These are phyloP conservation scores for Berberis vulgaris DNA, from an alignment of 164 flowering plant genomes.

Conservation along the genomic window DNA sequence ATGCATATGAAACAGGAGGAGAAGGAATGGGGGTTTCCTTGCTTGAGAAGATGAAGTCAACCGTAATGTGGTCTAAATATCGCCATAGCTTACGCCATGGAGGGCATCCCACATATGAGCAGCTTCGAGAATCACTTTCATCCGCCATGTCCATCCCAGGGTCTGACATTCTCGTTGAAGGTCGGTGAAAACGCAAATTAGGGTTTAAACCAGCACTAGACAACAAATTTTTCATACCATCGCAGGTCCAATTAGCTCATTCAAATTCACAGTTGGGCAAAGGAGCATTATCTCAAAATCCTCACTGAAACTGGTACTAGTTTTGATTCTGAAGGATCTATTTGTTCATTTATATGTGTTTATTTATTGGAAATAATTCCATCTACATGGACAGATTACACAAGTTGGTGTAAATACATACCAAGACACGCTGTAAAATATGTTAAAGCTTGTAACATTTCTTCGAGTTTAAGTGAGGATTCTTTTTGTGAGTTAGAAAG, in stretches of 20 bases:
- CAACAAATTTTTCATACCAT: too few relatives aligned
- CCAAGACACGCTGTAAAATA: background rate
- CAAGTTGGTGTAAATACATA: background rate
- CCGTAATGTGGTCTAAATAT: conserved; percentile 18
- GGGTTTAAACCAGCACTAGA: background rate
- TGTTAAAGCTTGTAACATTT: background rate
- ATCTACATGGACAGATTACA: background rate
- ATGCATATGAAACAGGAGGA: conserved; percentile 10
- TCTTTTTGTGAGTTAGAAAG: background rate
- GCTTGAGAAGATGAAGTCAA: conserved; percentile 19
- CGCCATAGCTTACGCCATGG: background rate
- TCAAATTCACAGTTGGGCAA: too few relatives aligned
- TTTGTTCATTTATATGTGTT: background rate
- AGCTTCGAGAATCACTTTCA: conserved; percentile 18
- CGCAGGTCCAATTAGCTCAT: too few relatives aligned
- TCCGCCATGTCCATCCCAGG: conserved; percentile 16
- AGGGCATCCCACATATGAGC: conserved; percentile 28
- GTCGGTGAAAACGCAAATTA: conserved; percentile 14
- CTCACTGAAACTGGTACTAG: too few relatives aligned
- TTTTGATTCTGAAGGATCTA: background rate
- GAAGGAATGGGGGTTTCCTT: conserved; percentile 19
- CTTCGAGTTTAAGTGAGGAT: background rate
- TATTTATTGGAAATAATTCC: background rate
- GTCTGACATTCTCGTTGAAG: conserved; percentile 22
- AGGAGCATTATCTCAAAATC: too few relatives aligned